Conservation (phyloP, 805 yeast species). For the Candida verbasci region DNA sequence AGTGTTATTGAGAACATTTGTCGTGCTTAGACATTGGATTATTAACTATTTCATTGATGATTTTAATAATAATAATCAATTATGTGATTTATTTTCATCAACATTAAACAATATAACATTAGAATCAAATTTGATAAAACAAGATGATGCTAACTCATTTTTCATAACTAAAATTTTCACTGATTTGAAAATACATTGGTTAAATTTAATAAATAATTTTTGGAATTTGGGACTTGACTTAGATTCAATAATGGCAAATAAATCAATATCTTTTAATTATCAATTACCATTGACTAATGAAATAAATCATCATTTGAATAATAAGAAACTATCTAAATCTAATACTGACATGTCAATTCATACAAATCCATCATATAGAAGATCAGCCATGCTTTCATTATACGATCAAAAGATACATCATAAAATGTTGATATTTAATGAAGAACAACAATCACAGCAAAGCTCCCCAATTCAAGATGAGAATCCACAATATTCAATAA, state of each 20-base stretch:
- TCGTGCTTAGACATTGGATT: slow-evolving; percentile 84
- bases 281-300: slow-evolving; percentile 25
- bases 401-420: slow-evolving; percentile 35
- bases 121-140: slow-evolving; percentile 24
- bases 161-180: slow-evolving; percentile 33
- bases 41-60: slow-evolving; percentile 85
- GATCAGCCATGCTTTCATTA: slow-evolving; percentile 43
- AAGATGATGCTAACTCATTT: slow-evolving; percentile 10
- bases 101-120: slow-evolving; percentile 37
- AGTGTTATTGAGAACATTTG: slow-evolving; percentile 77
- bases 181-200: slow-evolving; percentile 41
- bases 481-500: slow-evolving; percentile 35
- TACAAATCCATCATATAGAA: slow-evolving; percentile 40
- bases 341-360: slow-evolving; percentile 35
- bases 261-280: slow-evolving; percentile 8
- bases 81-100: slow-evolving; percentile 45
- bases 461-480: slow-evolving; percentile 22
- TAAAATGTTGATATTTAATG: slow-evolving; percentile 31
- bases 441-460: slow-evolving; percentile 6
- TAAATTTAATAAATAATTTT: slow-evolving; percentile 27
- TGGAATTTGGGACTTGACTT: slow-evolving; percentile 23
- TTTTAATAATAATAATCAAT: slow-evolving; percentile 33
- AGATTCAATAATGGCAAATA: slow-evolving; percentile 11
- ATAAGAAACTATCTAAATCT: slow-evolving; percentile 24
- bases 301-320: slow-evolving; percentile 11